A percentile compares a stretch with the other conserved stretches of the same genome.
These are phyloP conservation scores for Colletotrichum incanum DNA, from an alignment of 2,329 filamentous ascomycete genomes.

Conservation along the genomic window DNA sequence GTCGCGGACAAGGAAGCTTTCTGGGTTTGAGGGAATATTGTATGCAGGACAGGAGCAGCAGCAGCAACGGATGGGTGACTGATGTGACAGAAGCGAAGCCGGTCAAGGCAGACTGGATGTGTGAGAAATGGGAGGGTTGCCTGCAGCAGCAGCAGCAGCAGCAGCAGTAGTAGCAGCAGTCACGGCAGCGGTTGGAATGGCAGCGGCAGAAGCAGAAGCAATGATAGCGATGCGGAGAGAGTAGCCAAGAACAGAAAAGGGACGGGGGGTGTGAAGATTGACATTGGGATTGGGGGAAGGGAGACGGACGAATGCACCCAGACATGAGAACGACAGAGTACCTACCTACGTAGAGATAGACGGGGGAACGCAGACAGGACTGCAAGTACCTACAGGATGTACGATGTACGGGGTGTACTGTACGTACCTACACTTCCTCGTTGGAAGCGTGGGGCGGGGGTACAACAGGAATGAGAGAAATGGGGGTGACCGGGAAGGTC, in stretches of 20 bases:
- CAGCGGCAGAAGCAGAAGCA: conserved; percentile 3
- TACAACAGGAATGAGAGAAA: conserved; percentile 14
- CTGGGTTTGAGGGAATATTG: conserved; percentile 7
- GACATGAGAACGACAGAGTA: background rate
- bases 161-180: background rate
- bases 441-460: background rate
- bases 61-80: conserved; percentile 16
- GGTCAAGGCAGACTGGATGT: background rate
- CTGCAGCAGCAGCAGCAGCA: background rate
- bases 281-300: conserved; percentile 1
- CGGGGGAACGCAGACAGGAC: background rate
- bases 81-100: conserved; percentile 34
- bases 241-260: conserved; percentile 28
- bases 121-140: conserved; percentile 22
- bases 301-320: background rate
- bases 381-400: background rate
- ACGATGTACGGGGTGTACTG: background rate
- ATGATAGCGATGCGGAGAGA: conserved; percentile 4
- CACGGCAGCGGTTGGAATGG: conserved; percentile 10
- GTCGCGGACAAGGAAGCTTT: conserved; percentile 2
- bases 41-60: conserved; percentile 8
- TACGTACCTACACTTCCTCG: background rate
- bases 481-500: conserved; percentile 13
- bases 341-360: background rate
- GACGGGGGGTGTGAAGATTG: conserved; percentile 21